These are phyloP conservation scores for Ophiosphaerella herpotricha DNA, from an alignment of 2,329 filamentous ascomycete species.

Conservation along the genomic window DNA sequence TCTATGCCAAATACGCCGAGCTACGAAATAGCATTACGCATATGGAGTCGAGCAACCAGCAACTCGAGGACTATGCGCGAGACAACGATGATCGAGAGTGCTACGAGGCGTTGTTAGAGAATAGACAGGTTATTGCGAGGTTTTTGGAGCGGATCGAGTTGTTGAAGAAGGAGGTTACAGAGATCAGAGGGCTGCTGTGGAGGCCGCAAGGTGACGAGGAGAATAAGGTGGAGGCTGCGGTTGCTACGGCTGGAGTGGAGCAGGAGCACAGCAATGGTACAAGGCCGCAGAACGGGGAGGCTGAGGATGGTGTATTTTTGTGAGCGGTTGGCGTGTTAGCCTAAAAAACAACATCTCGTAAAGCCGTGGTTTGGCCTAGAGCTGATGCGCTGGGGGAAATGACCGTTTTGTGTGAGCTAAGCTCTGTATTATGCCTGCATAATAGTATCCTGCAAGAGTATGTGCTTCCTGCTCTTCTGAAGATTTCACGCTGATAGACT, in stretches of 20 bases:
- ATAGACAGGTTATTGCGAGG: conserved; percentile 68
- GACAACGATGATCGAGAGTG: conserved; percentile 68
- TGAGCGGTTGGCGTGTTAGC: conserved; percentile 3
- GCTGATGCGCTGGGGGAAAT: too few relatives aligned
- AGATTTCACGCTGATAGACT: too few relatives aligned
- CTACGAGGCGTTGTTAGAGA: conserved; percentile 74
- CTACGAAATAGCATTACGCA: conserved; percentile 75
- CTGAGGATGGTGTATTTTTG: conserved; percentile 22
- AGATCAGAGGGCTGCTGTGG: conserved; percentile 61
- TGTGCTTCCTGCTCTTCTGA: too few relatives aligned
- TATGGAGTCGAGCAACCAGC: conserved; percentile 73
- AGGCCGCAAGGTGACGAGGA: conserved; percentile 35
- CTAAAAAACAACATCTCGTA: too few relatives aligned
- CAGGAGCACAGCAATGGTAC: conserved; percentile 3
- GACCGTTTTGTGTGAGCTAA: too few relatives aligned
- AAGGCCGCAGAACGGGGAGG: conserved; percentile 1
- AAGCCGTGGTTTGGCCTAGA: too few relatives aligned
- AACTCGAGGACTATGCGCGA: conserved; percentile 66
- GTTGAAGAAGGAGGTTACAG: conserved; percentile 67
- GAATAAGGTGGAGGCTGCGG: conserved; percentile 12
- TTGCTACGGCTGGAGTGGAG: not conserved
- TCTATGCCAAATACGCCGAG: conserved; percentile 76
- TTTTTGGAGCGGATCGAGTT: conserved; percentile 70
- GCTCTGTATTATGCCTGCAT: too few relatives aligned
- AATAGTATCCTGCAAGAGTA: too few relatives aligned